Evolutionary conservation across 306 rosid species (phyloP), one percentile per base, ranked within the genome.

Genomic region (Acmispon strigosus): DNA sequence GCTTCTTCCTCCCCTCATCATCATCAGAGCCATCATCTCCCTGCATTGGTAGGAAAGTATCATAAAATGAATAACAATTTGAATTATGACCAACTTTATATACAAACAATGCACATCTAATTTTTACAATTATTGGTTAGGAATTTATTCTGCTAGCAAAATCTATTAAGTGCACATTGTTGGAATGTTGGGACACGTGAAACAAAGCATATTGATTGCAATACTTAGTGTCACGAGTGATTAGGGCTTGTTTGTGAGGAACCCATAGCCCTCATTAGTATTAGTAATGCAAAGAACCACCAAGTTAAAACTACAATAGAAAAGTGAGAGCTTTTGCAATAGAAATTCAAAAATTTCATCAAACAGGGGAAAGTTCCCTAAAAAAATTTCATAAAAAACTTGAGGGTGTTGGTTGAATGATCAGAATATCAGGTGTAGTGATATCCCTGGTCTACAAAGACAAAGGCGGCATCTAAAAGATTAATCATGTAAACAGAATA

Each of bases 1-100:
- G 73, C 67, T 73, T 85, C 83, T 80, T 88, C 74, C 75, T 84
- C 78, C 71, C 81, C 5, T 82, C 96, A 27, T 86, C 95, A 1
- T 87, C 92, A 57, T 82, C 92, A 0, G 79, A 75, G 44, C 55
- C 73, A 14, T 84, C 91, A 8, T 77, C 77, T 39, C 92, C 91
- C 92, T 85, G 86, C 48, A 44, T 65, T 20, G 24, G 32, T 22
- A 66, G 48, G 15, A 56, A 32, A 65, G 45, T 49, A 62, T 41
- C 68, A 69, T 18, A 10, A 11, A 37, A 42, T 60, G 41, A n/a
- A 69, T 27, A 52, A 13, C 16, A 27, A 27, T 27, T 66, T 58
- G 29, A 51, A 51, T 1, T 1, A 15, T 11, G 20, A 60, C 58
- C 11, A 19, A 15, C 48, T 27, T 16, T 22, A 15, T 24, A 16